Evolutionary conservation across 2,329 filamentous ascomycete genomes (phyloP).

Genomic region (Fusarium domesticum): DNA sequence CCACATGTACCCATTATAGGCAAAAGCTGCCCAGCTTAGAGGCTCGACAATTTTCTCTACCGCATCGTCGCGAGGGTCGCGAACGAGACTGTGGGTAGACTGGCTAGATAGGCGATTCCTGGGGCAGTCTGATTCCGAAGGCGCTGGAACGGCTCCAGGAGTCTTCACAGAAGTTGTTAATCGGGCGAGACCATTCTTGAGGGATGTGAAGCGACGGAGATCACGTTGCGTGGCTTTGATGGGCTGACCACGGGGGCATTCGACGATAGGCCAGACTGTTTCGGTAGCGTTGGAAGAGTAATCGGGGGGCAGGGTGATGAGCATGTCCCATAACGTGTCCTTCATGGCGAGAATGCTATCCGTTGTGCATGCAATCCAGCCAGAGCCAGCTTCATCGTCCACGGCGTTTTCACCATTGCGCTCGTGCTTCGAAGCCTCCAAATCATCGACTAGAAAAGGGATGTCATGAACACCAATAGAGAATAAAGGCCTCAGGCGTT

Average conservation of each 20-base stretch:
- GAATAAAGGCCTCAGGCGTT: conserved; percentile 80
- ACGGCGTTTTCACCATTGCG: conserved; percentile 37
- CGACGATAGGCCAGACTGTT: conserved; percentile 73
- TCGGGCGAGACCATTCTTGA: conserved; percentile 61
- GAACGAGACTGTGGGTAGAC: conserved; percentile 26
- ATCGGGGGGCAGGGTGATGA: conserved; percentile 74
- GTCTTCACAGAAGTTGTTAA: conserved; percentile 32
- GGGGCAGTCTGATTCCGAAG: conserved; percentile 29
- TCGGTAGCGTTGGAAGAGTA: conserved; percentile 56
- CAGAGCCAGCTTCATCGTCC: conserved; percentile 51
- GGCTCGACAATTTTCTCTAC: conserved; percentile 60
- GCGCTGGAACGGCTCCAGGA: conserved; percentile 27
- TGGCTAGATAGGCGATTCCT: conserved; percentile 27
- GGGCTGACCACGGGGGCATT: conserved; percentile 59
- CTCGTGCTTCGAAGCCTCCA: conserved; percentile 43
- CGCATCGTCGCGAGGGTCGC: conserved; percentile 45
- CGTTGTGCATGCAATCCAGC: conserved; percentile 94
- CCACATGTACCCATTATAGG: conserved; percentile 84
- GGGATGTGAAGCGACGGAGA: conserved; percentile 70
- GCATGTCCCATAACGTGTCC: conserved; percentile 80
- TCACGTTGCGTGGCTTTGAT: conserved; percentile 90
- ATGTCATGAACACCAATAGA: conserved; percentile 93
- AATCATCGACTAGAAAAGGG: conserved; percentile 65
- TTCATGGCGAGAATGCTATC: conserved; percentile 91
- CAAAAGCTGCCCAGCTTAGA: conserved; percentile 67